These are phyloP conservation scores for Lagerstroemia speciosa DNA, from an alignment of 345 rosid species.

Conservation along the genomic window DNA sequence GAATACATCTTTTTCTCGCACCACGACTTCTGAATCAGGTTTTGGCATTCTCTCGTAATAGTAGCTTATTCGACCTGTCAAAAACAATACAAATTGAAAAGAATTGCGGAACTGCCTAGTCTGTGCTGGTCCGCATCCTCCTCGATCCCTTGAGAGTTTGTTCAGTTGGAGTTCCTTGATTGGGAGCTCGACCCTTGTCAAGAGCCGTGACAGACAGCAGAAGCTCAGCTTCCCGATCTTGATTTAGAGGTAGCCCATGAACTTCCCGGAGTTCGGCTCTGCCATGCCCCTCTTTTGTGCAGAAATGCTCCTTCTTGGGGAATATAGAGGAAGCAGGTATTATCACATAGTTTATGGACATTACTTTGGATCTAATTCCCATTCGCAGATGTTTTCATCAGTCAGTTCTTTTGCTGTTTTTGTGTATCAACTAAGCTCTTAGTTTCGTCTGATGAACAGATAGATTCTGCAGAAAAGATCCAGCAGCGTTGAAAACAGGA, in stretches of 20 bases:
- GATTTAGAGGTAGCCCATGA: slow-evolving; percentile 78
- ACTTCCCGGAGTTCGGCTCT: slow-evolving; percentile 76
- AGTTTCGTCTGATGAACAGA: too few species aligned
- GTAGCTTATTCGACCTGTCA: too few species aligned
- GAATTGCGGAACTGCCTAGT: slow-evolving; percentile 3
- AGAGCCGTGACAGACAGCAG: slow-evolving; percentile 69
- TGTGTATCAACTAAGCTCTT: too few species aligned
- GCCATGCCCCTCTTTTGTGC: slow-evolving; percentile 95
- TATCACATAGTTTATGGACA: background rate
- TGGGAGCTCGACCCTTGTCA: slow-evolving; percentile 93
- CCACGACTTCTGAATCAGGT: too few species aligned
- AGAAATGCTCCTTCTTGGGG: slow-evolving; percentile 83
- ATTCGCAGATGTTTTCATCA: too few species aligned
- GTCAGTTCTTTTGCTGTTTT: too few species aligned
- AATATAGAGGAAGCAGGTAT: slow-evolving; percentile 11
- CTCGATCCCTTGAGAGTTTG: slow-evolving; percentile 28
- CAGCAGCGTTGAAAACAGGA: too few species aligned
- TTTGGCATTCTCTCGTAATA: too few species aligned
- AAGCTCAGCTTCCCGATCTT: slow-evolving; percentile 72
- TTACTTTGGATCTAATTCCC: too few species aligned
- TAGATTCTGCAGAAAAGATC: too few species aligned
- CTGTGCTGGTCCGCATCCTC: slow-evolving; percentile 19
- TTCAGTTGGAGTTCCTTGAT: slow-evolving; percentile 71
- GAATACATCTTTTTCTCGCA: too few species aligned
- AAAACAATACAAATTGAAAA: slow-evolving; percentile 1